Evolutionary conservation across 208 protist genomes (phyloP).

Genomic region (Vickermania spadyakhi): DNA sequence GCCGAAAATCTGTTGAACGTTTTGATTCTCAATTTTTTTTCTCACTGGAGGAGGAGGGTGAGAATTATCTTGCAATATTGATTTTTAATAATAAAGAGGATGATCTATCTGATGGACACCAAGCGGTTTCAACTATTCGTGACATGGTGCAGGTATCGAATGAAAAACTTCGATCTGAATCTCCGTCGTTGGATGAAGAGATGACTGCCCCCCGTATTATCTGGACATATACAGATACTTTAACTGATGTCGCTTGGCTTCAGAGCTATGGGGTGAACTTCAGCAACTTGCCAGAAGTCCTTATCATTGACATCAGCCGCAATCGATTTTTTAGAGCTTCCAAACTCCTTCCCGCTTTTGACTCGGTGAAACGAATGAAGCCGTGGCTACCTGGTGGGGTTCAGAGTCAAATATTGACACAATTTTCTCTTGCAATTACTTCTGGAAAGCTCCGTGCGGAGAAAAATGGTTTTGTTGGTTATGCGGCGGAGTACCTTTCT

Average conservation of each 20-base stretch:
- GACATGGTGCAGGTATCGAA: slow-evolving; percentile 44
- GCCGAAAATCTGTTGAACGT: slow-evolving; percentile 73
- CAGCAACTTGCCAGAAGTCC: slow-evolving; percentile 54
- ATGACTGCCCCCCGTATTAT: slow-evolving; percentile 22
- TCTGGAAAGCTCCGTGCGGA: slow-evolving; percentile 32
- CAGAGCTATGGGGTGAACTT: slow-evolving; percentile 41
- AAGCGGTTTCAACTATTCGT: slow-evolving; percentile 60
- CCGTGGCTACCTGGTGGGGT: slow-evolving; percentile 59
- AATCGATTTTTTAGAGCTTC: slow-evolving; percentile 58
- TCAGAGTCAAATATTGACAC: slow-evolving; percentile 41
- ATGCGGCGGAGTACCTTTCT: slow-evolving; percentile 45
- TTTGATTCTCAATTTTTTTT: slow-evolving; percentile 33
- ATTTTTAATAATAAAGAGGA: slow-evolving; percentile 29
- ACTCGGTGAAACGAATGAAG: slow-evolving; percentile 41
- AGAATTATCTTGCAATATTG: slow-evolving; percentile 60
- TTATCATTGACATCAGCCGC: slow-evolving; percentile 66
- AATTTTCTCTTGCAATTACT: slow-evolving; percentile 52
- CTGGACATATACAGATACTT: slow-evolving; percentile 51
- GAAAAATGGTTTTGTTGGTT: slow-evolving; percentile 45
- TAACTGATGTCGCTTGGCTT: slow-evolving; percentile 34
- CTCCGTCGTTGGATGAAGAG: slow-evolving; percentile 18
- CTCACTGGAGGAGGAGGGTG: slow-evolving; percentile 22
- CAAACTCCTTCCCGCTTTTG: slow-evolving; percentile 42
- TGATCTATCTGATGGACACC: slow-evolving; percentile 24
- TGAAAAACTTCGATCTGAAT: slow-evolving; percentile 10